Evolutionary conservation across 257 asterid species (phyloP), one percentile per base, ranked within the genome.

Genomic region (Gardenia jasminoides): DNA sequence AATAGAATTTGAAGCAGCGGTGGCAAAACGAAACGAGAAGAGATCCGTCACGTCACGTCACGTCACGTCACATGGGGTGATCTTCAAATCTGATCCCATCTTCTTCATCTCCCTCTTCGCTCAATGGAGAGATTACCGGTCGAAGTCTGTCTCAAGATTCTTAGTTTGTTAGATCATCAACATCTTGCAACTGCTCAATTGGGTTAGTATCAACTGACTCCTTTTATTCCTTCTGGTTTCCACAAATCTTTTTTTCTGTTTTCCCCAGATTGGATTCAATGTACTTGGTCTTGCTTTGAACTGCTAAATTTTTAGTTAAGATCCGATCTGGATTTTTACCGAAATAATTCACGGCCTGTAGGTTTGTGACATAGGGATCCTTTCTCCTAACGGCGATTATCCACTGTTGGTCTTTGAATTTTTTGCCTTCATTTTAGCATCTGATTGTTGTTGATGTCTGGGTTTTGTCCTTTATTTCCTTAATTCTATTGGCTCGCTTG

Each of bases 121-220:
- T 36, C 41, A 5, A 92, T 92, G 97, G 94, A 94, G 80, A 80
- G 56, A 44, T 81, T 94, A 81, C 94, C 96, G n/a, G 54, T 91
- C 9, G 98, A 92, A 77, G 82, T 91, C 75, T 84, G 87, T 80
- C 91, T 90, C 65, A 90, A 88, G 74, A 86, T 91, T 36, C 86
- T 92, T 62, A 67, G 87, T 78, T 84, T 80, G 58, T 82, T 94
- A 86, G 98, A 94, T 91, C 97, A 88, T 85, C 95, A 83, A 39
- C 86, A 89, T 86, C 98, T 94, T 56, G 95, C 97, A 61, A 81
- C 97, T 81, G 93, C 91, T 85, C 93, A 91, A 77, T 58, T 85
- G 82, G 98, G 97, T 94, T 48, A 81, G 91, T 81, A 6, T 8
- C 47, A 52, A 47, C 47, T 4, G 31, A 50, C 64, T n/a, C 77